phyloP scores from a whole-genome alignment of 495 filamentous ascomycete species.

The Parachaetomium inaequale region DNA sequence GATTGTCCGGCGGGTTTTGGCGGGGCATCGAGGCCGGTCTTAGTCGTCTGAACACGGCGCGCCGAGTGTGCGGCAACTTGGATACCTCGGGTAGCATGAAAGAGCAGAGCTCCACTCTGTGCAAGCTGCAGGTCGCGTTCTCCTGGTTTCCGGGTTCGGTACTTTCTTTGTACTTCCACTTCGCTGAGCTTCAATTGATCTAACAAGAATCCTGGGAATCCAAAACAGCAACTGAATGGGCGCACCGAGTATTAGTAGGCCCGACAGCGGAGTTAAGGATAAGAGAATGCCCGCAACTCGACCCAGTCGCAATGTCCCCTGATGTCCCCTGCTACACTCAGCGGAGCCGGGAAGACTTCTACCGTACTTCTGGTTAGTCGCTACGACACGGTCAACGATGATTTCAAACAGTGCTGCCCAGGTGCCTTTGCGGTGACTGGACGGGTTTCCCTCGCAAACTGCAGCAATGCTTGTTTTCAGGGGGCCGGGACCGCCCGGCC shows the following conservation, averaged over 20 bases:
- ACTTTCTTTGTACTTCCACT: background rate
- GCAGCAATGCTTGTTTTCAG: background rate
- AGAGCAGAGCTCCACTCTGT: slow-evolving; percentile 17
- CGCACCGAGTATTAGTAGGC: background rate
- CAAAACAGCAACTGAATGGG: background rate
- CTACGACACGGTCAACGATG: no score
- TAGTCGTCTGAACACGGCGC: slow-evolving; percentile 28
- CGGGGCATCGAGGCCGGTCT: slow-evolving; percentile 43
- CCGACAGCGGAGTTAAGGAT: background rate
- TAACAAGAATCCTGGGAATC: background rate
- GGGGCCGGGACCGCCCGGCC: slow-evolving; percentile 3
- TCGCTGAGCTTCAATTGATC: background rate
- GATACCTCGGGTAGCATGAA: slow-evolving; percentile 29
- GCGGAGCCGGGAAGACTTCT: background rate
- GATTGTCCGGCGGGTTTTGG: slow-evolving; percentile 51
- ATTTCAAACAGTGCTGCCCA: no score
- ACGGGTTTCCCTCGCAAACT: background rate
- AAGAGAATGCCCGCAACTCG: background rate
- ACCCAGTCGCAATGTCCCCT: background rate
- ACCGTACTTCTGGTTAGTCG: background rate
- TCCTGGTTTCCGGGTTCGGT: background rate
- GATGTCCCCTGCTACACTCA: no score
- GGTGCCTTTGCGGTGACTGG: no score
- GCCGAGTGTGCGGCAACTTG: slow-evolving; percentile 36
- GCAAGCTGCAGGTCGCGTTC: background rate